Base-by-base conservation (phyloP, 495 filamentous ascomycete genomes). In the Penicilliopsis zonata region DNA sequence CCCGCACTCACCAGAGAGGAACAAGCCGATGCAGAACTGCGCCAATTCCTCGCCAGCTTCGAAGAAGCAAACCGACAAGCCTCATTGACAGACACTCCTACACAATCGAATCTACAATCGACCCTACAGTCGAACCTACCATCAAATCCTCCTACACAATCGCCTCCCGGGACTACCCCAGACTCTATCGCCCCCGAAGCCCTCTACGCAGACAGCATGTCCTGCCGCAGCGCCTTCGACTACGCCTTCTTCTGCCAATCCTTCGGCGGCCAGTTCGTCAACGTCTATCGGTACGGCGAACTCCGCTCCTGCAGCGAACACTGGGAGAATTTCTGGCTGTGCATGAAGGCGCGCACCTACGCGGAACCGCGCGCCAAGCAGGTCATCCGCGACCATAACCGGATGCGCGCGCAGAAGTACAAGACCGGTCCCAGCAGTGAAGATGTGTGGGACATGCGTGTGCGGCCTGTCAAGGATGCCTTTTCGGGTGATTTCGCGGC, bases 171-270 rank as follows among this genome's bases (percentile, higher is more conserved):
- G 4, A n/a, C 21, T 9, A 12, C 34, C 22, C 26, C 40, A 26
- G 12, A 35, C 33, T 52, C 55, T 30, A 72, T 74, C 50, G 53
- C 64, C 23, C 62, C 70, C 43, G 71, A 78, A 21, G 70, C 76
- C 37, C 65, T 80, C 34, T 82, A 87, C 40, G 78, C 83, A 1
- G 75, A 72, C 24, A 76, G 61, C 38, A 86, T 95, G 76, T 88
- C 81, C 50, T 98, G 90, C 67, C 76, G 83, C 34, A 59, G 74
- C 30, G 78, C 84, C 48, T 98, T 98, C 67, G 90, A 98, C 65
- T 67, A 72, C 31, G 86, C 92, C 31, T 96, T 82, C 70, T 84
- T 94, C 72, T 98, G 90, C 69, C 81, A 90, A 47, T 87, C 84
- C 0, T 67, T 92, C 3, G 90, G 86, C 15, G 82, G 87, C 0